A percentile compares a stretch with the other conserved stretches of the same genome.
Evolutionary conservation across 1,284 basidiomycete species (phyloP).

Genomic region (Ceratobasidium theobromae): DNA sequence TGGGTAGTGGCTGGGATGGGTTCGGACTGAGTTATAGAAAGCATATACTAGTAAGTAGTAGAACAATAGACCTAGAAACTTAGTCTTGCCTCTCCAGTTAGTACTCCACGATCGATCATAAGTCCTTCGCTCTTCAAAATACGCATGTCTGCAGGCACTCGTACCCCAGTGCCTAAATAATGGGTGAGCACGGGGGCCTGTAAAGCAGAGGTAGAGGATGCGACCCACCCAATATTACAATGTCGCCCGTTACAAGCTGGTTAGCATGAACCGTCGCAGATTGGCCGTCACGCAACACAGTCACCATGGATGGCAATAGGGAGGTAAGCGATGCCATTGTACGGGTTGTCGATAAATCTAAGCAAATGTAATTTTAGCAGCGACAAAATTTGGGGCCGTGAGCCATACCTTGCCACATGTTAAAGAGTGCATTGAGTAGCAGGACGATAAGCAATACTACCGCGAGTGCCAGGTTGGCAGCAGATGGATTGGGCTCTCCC

Average conservation of each 20-base stretch:
- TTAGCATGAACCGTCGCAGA: constrained; percentile 82
- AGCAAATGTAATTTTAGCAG: constrained; percentile 3
- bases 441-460: constrained; percentile 50
- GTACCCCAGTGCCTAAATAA: constrained; percentile 48
- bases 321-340: constrained; percentile 49
- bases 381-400: constrained; percentile 28
- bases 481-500: constrained; percentile 47
- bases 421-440: constrained; percentile 49
- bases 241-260: constrained; percentile 84
- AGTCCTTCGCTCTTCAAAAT: constrained; percentile 38
- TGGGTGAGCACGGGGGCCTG: constrained; percentile 36
- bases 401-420: constrained; percentile 47
- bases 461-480: constrained; percentile 50
- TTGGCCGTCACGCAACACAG: constrained; percentile 64
- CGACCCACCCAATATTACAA: constrained; percentile 64
- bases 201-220: not conserved
- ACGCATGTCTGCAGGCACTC: constrained; percentile 19
- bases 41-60: not conserved
- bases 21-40: constrained; percentile 35
- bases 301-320: constrained; percentile 48
- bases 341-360: constrained; percentile 46
- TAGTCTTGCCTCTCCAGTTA: constrained; percentile 54
- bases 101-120: constrained; percentile 60
- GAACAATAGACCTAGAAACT: not conserved
- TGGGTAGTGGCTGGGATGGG: constrained; percentile 42